These are phyloP conservation scores for Coemansia sp. DNA, from an alignment of 192 early-diverging fungal genomes.

Conservation along the genomic window DNA sequence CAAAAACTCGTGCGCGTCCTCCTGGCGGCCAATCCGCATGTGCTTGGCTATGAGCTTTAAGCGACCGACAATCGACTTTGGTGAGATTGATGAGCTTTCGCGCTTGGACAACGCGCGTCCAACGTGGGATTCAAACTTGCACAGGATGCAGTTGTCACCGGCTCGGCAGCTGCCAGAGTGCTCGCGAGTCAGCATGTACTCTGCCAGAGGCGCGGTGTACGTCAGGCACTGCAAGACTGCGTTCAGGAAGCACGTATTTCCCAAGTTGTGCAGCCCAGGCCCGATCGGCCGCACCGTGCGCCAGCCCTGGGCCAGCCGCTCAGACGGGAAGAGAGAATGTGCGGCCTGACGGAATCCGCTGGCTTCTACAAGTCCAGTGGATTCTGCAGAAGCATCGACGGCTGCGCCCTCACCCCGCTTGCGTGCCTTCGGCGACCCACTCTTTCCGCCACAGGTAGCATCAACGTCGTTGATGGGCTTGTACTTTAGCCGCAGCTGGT, in stretches of 20 bases:
- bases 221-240: constrained; percentile 74
- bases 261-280: constrained; percentile 67
- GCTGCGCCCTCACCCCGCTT: constrained; percentile 5
- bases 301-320: constrained; percentile 58
- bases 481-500: constrained; percentile 61
- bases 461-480: constrained; percentile 56
- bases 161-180: constrained; percentile 62
- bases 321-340: constrained; percentile 59
- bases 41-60: constrained; percentile 72
- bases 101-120: constrained; percentile 53
- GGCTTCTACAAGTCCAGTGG: constrained; percentile 48
- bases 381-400: constrained; percentile 6
- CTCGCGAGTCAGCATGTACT: constrained; percentile 59
- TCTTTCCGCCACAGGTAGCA: background rate
- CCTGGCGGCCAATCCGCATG: constrained; percentile 76
- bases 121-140: constrained; percentile 68
- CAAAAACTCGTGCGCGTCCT: constrained; percentile 89
- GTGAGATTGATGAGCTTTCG: constrained; percentile 54
- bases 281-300: constrained; percentile 57
- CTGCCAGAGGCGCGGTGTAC: constrained; percentile 70
- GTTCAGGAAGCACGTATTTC: constrained; percentile 81
- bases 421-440: background rate
- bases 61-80: constrained; percentile 62
- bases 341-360: constrained; percentile 63
- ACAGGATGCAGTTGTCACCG: constrained; percentile 69